Percentiles rank a stretch among this genome's conserved stretches.
Conservation (phyloP, 2,329 filamentous ascomycete species). For the Bipolaris gigantea region DNA sequence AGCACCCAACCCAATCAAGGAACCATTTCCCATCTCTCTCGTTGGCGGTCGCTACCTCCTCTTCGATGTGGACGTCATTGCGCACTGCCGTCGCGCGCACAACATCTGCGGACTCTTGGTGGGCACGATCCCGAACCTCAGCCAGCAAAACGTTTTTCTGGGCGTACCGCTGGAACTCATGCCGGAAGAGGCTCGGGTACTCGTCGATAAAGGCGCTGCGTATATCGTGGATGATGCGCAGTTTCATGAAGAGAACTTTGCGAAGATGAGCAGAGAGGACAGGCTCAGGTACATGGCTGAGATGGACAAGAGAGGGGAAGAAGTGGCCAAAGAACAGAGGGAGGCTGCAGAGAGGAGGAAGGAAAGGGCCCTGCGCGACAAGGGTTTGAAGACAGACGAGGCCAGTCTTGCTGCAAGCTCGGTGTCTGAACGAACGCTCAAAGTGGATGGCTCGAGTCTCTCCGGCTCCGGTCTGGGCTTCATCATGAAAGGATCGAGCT, state of each 20-base stretch:
- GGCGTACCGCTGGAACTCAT: conserved; percentile 87
- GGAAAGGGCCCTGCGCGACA: conserved; percentile 55
- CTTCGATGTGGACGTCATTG: conserved; percentile 81
- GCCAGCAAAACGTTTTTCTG: conserved; percentile 92
- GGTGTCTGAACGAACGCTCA: conserved; percentile 16
- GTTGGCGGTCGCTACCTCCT: conserved; percentile 82
- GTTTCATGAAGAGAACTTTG: conserved; percentile 68
- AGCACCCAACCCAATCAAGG: conserved; percentile 40
- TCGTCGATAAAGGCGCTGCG: conserved; percentile 75
- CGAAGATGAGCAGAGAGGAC: conserved; percentile 59
- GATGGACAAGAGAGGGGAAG: conserved; percentile 58
- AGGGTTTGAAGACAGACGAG: conserved; percentile 40
- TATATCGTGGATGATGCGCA: conserved; percentile 79
- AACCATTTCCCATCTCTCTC: conserved; percentile 76
- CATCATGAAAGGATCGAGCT: conserved; percentile 33
- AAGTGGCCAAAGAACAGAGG: conserved; percentile 51
- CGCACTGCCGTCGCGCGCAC: conserved; percentile 75
- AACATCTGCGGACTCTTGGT: conserved; percentile 84
- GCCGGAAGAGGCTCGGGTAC: conserved; percentile 81
- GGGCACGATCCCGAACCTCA: conserved; percentile 86
- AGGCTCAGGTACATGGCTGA: conserved; percentile 63
- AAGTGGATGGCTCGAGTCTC: conserved; percentile 12
- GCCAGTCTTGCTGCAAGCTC: conserved; percentile 16
- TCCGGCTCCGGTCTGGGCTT: conserved; percentile 25
- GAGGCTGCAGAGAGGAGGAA: conserved; percentile 55